Conservation (phyloP, 352 stramenopile genomes). For the Pythium pectinolyticum region DNA sequence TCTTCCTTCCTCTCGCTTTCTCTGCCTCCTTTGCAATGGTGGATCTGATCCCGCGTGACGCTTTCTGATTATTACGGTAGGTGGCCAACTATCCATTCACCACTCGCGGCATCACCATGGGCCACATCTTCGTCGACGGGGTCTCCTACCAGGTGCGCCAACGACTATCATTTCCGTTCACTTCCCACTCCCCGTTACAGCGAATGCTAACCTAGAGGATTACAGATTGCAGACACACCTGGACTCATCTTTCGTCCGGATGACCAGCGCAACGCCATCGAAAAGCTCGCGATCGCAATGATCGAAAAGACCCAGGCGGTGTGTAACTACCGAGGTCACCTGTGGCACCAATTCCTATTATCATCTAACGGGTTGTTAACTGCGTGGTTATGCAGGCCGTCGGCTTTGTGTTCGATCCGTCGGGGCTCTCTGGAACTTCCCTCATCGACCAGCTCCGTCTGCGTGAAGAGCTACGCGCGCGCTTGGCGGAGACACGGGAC, state of each 20-base stretch:
- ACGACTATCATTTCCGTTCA: not conserved
- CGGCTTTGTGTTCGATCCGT: conserved; percentile 85
- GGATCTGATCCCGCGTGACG: too few species aligned
- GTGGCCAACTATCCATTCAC: conserved; percentile 89
- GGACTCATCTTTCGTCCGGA: conserved; percentile 41
- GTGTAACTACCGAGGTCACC: too few species aligned
- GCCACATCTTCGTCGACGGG: conserved; percentile 83
- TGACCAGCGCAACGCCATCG: conserved; percentile 40
- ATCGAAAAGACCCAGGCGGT: conserved; percentile 44
- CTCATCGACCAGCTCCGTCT: conserved; percentile 64
- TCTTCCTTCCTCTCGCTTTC: not conserved
- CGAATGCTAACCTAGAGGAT: conserved; percentile 5
- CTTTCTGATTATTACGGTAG: conserved; percentile 28
- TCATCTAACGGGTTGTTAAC: too few species aligned
- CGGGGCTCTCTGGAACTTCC: conserved; percentile 58
- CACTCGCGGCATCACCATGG: conserved; percentile 85
- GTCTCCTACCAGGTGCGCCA: conserved; percentile 70
- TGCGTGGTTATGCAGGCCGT: too few species aligned
- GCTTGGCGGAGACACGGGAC: conserved; percentile 39
- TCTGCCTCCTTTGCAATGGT: too few species aligned
- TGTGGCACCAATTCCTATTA: too few species aligned
- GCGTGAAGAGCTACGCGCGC: conserved; percentile 65
- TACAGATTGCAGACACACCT: conserved; percentile 77
- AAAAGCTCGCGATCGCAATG: conserved; percentile 43
- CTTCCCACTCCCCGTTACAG: not conserved